Percentiles rank a stretch among this genome's conserved stretches.
These are phyloP conservation scores for Euclidium syriacum DNA, from an alignment of 345 rosid species.

Conservation along the genomic window DNA sequence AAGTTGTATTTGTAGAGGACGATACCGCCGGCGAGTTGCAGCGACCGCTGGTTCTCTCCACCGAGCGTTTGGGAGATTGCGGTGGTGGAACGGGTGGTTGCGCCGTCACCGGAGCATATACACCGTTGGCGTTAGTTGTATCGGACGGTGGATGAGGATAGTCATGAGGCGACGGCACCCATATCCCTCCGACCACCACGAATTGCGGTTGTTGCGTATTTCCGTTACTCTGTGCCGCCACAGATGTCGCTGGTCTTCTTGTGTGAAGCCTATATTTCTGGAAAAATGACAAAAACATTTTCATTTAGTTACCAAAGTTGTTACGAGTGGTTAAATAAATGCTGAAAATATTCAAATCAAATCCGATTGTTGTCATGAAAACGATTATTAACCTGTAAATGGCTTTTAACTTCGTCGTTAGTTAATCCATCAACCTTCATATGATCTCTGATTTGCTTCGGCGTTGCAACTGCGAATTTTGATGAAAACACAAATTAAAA, in stretches of 20 bases:
- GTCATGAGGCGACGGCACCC: conserved; percentile 72
- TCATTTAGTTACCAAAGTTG: background rate
- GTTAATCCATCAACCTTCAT: conserved; percentile 97
- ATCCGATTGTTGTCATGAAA: background rate
- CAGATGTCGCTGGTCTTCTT: conserved; percentile 56
- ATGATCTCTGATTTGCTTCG: conserved; percentile 89
- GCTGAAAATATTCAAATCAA: background rate
- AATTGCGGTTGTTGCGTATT: conserved; percentile 66
- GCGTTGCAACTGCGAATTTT: conserved; percentile 65
- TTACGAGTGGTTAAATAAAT: no score
- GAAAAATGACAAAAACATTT: background rate
- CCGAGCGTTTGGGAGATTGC: conserved; percentile 36
- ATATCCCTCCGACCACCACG: conserved; percentile 86
- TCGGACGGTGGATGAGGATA: conserved; percentile 38
- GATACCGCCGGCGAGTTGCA: conserved; percentile 60
- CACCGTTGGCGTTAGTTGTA: conserved; percentile 30
- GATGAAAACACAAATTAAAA: background rate
- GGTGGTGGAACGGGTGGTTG: conserved; percentile 20
- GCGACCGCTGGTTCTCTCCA: conserved; percentile 41
- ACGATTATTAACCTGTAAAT: conserved; percentile 65
- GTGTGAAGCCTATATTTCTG: conserved; percentile 95
- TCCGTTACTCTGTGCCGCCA: conserved; percentile 35
- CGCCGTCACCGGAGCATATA: conserved; percentile 46
- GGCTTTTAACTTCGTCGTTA: conserved; percentile 98
- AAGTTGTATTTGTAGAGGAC: conserved; percentile 59